Base-by-base conservation (phyloP, 108 stramenopile species). In the Conticribra weissflogii region DNA sequence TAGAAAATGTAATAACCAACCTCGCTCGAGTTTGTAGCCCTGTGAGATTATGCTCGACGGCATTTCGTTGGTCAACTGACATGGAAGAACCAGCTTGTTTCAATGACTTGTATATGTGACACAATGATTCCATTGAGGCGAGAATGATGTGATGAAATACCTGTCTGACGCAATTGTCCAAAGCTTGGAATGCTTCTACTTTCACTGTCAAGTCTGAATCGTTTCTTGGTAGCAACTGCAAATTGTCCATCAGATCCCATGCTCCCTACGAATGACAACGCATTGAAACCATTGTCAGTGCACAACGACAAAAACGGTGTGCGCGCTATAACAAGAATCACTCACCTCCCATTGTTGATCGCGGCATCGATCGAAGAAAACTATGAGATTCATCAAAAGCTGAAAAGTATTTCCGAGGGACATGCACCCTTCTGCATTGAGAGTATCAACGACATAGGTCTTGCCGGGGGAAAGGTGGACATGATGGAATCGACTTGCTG, bases 1-100 rank as follows among this genome's bases (percentile, higher is more conserved):
- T 84, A 27, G 89, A 66, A 75, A 87, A 90, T 31, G 90, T 85
- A 1, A 88, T 85, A 19, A 94, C 33, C 61, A 88, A 71, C 19
- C 89, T 77, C 1, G 88, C 90, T 24, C 72, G 73, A 8, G 58
- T 65, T 28, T 79, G 78, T 27, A 91, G 52, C 14, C 91, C 86
- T 50, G 33, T 41, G n/a, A 90, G 63, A 18, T 72, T 81, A 29
- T 83, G 79, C 21, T 81, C 74, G 24, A 54, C 57, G 24, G 73
- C 46, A 47, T 54, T 55, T 15, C 58, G 68, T 28, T 66, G 68
- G 30, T 64, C 29, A 15, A 32, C 8, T 16, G 76, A 67, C 12
- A 28, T 19, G 27, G 61, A 58, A 23, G 74, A 47, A 34, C 56
- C 31, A 0, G 52, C 52, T 36, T 45, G 63, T 30, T 62, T 82